Evolutionary conservation across 768 basidiomycete species (phyloP).

Genomic region (Psilocybe cyanescens): DNA sequence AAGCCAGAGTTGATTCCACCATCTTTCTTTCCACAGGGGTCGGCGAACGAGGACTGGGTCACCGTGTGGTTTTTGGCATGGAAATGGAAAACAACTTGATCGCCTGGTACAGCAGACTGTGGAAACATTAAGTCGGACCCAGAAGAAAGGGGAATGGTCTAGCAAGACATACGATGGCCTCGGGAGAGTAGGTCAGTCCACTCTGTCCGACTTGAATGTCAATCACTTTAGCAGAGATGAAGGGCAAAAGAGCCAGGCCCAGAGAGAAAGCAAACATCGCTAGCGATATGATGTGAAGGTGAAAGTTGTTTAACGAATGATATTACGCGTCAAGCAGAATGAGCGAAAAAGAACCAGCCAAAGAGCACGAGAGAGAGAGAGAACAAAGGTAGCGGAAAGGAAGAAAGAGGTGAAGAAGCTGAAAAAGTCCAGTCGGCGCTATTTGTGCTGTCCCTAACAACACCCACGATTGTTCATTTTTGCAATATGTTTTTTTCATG

Average conservation of each 20-base stretch:
- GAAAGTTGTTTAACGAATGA: constrained; percentile 29
- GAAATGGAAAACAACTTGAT: constrained; percentile 67
- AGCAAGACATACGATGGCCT: constrained; percentile 49
- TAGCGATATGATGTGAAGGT: constrained; percentile 37
- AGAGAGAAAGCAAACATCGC: constrained; percentile 51
- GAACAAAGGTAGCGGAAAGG: constrained; percentile 28
- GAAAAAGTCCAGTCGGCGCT: background rate
- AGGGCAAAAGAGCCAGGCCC: constrained; percentile 52
- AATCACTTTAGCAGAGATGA: constrained; percentile 51
- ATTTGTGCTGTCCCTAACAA: constrained; percentile 16
- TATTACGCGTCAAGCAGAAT: constrained; percentile 19
- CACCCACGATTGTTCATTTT: background rate
- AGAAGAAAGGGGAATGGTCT: background rate
- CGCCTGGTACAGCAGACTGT: constrained; percentile 52
- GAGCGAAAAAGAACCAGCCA: constrained; percentile 21
- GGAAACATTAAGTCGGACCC: constrained; percentile 3
- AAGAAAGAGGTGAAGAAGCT: constrained; percentile 21
- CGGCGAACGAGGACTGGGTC: constrained; percentile 52
- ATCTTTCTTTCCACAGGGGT: constrained; percentile 55
- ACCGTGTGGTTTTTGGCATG: constrained; percentile 60
- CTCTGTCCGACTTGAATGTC: constrained; percentile 58
- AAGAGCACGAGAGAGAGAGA: constrained; percentile 21
- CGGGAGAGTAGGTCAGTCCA: constrained; percentile 50
- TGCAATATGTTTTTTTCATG: background rate
- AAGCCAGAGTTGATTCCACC: constrained; percentile 64